phyloP scores from a whole-genome alignment of 148 eudicot genomes.

The Selenicereus undatus region DNA sequence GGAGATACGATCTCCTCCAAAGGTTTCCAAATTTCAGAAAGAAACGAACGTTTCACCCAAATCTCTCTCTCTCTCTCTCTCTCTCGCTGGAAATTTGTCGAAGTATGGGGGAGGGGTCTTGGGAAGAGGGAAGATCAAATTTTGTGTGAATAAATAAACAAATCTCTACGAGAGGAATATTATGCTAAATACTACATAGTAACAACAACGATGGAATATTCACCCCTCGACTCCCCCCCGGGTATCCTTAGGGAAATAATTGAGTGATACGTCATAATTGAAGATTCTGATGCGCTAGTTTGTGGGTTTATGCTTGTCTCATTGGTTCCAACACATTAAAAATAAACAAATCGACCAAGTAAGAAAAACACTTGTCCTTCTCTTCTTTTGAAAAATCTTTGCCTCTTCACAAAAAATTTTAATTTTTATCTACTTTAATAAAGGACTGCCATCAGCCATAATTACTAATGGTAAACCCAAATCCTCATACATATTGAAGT shows the following conservation, averaged over 20 bases:
- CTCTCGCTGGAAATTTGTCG: not conserved
- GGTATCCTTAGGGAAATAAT: not conserved
- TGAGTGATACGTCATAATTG: not conserved
- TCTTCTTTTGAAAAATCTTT: too few species aligned
- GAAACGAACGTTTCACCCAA: not conserved
- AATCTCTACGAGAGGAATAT: not conserved
- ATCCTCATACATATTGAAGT: too few species aligned
- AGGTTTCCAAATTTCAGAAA: not conserved
- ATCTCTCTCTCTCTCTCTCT: too few species aligned
- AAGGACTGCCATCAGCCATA: too few species aligned
- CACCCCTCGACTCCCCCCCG: not conserved
- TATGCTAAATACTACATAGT: not conserved
- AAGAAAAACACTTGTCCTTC: too few species aligned
- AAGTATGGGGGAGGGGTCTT: not conserved
- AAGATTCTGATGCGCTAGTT: not conserved
- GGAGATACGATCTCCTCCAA: not conserved
- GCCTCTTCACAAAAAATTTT: too few species aligned
- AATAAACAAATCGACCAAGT: too few species aligned
- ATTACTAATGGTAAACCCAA: too few species aligned
- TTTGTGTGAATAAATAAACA: not conserved
- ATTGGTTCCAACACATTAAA: too few species aligned
- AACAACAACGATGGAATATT: not conserved
- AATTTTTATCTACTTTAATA: too few species aligned
- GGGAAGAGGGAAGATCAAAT: constrained; percentile 2
- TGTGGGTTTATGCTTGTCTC: too few species aligned